Conservation (phyloP, 352 stramenopile genomes). For the Phytophthora lateralis region DNA sequence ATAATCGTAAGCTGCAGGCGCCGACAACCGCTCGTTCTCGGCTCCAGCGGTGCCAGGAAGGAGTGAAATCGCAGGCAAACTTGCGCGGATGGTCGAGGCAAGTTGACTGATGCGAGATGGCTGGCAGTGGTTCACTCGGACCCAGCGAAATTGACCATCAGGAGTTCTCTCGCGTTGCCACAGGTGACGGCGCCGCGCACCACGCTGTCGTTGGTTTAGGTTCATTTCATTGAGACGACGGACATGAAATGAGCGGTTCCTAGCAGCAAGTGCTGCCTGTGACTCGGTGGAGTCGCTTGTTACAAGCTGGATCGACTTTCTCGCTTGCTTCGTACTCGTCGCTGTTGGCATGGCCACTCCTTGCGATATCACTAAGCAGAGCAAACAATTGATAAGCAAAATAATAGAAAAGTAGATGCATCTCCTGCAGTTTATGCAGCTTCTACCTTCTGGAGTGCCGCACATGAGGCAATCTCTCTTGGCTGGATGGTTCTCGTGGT, state of each 20-base stretch:
- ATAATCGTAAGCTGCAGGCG: constrained; percentile 24
- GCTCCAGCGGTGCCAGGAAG: constrained; percentile 14
- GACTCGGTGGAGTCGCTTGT: constrained; percentile 31
- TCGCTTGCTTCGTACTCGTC: constrained; percentile 12
- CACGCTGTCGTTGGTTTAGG: constrained; percentile 77
- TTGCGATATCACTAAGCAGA: constrained; percentile 64
- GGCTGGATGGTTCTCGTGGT: constrained; percentile 84
- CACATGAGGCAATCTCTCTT: constrained; percentile 87
- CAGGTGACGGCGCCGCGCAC: constrained; percentile 69
- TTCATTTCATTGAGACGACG: constrained; percentile 82
- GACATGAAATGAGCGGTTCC: constrained; percentile 82
- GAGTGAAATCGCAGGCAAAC: constrained; percentile 51
- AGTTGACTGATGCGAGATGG: constrained; percentile 72
- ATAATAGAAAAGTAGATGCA: not conserved
- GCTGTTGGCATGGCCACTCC: constrained; percentile 51
- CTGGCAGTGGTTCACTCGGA: constrained; percentile 70
- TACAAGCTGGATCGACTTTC: constrained; percentile 35
- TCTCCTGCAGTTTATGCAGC: not conserved
- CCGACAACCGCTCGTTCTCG: constrained; percentile 29
- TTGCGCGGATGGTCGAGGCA: constrained; percentile 36
- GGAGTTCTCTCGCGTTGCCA: constrained; percentile 79
- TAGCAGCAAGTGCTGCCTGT: constrained; percentile 50
- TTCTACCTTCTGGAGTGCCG: constrained; percentile 69
- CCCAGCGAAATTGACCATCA: constrained; percentile 81
- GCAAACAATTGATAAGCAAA: not conserved